phyloP scores from a whole-genome alignment of 2,329 filamentous ascomycete species.

The Paecilomyces variotii region DNA sequence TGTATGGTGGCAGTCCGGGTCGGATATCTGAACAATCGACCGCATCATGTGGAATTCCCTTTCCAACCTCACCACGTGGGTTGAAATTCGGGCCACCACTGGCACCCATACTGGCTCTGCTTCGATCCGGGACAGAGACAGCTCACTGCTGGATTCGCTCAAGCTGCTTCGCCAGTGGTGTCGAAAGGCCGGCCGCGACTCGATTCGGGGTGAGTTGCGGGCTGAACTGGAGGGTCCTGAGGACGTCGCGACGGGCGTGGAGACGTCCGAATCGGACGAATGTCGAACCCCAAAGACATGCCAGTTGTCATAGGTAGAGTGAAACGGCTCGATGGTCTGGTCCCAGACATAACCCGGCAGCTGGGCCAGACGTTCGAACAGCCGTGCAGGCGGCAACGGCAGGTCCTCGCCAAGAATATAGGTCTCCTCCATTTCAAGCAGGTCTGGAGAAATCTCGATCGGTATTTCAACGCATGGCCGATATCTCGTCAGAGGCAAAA shows the following conservation, averaged over 20 bases:
- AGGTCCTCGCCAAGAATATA: conserved; percentile 38
- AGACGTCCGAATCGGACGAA: conserved; percentile 42
- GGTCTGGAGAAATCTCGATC: conserved; percentile 4
- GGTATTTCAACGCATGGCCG: conserved; percentile 1
- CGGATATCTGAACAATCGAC: conserved; percentile 60
- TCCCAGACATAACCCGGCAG: conserved; percentile 72
- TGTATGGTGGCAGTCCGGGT: conserved; percentile 68
- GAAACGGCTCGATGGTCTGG: conserved; percentile 45
- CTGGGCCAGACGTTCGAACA: conserved; percentile 65
- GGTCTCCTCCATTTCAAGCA: conserved; percentile 15
- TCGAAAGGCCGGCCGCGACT: conserved; percentile 31
- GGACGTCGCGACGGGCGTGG: conserved; percentile 40
- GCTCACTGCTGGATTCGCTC: conserved; percentile 42
- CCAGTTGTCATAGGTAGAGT: conserved; percentile 81
- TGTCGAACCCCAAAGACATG: conserved; percentile 57
- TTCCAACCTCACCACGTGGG: conserved; percentile 74
- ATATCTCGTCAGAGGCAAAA: neutral
- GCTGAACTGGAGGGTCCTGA: conserved; percentile 36
- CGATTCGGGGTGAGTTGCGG: conserved; percentile 36
- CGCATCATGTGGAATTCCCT: conserved; percentile 78
- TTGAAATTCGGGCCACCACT: conserved; percentile 75
- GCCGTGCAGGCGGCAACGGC: conserved; percentile 53
- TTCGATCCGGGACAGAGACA: conserved; percentile 31
- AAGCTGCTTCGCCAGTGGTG: conserved; percentile 44
- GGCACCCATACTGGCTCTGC: conserved; percentile 44